Conservation (phyloP, 2,329 filamentous ascomycete species). For the Bipolaris sorokiniana region DNA sequence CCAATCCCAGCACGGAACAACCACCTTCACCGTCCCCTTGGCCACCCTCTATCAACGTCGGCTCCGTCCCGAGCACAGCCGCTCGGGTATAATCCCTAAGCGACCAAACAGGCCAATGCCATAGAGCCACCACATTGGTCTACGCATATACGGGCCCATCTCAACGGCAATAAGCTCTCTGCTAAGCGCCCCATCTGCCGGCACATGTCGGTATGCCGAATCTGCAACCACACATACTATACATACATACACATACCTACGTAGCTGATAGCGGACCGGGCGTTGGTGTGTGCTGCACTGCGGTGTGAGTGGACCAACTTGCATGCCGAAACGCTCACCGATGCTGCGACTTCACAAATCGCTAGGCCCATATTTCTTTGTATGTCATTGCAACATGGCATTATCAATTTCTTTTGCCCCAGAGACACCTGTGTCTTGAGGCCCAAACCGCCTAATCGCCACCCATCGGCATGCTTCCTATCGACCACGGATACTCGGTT, state of each 20-base stretch:
- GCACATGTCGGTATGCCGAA: constrained; percentile 28
- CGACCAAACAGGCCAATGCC: constrained; percentile 2
- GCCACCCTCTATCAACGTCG: background rate
- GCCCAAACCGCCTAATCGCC: background rate
- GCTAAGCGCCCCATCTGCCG: background rate
- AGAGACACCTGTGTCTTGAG: background rate
- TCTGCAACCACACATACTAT: constrained; percentile 8
- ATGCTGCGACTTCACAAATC: background rate
- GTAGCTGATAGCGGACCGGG: constrained; percentile 16
- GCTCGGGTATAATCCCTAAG: background rate
- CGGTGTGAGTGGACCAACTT: background rate
- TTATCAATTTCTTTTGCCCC: background rate
- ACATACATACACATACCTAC: no score
- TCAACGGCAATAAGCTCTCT: background rate
- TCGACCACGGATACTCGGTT: background rate
- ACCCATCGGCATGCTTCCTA: background rate
- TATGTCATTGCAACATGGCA: background rate
- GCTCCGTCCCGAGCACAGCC: background rate
- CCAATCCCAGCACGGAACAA: background rate
- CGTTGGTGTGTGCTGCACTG: background rate
- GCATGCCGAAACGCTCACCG: constrained; percentile 3
- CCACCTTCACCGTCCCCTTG: background rate
- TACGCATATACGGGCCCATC: background rate
- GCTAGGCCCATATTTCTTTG: background rate
- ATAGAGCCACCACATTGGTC: background rate